Conservation (phyloP, 805 yeast species). For the Cyberlindnera samutprakarnensis region DNA sequence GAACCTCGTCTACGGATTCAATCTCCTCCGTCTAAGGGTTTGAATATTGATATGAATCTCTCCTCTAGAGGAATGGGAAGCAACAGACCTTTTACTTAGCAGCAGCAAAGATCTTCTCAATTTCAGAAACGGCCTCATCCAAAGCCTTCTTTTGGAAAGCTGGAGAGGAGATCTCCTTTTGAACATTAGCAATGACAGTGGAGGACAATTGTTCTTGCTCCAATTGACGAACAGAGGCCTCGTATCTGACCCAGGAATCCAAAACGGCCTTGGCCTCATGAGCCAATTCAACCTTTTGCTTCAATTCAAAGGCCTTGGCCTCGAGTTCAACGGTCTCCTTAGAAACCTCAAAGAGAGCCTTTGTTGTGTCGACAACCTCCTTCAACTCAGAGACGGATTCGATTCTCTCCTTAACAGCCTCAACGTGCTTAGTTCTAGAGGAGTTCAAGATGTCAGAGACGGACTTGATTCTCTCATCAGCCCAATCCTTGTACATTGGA, state of each 20-base stretch:
- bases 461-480: slow-evolving; percentile 75
- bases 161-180: slow-evolving; percentile 74
- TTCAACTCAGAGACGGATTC: slow-evolving; percentile 79
- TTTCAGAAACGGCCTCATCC: slow-evolving; percentile 84
- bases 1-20: no score
- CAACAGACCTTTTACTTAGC: slow-evolving; percentile 15
- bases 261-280: slow-evolving; percentile 88
- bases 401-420: slow-evolving; percentile 90
- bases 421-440: slow-evolving; percentile 84
- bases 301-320: slow-evolving; percentile 87
- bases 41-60: slow-evolving; percentile 1
- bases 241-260: slow-evolving; percentile 99
- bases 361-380: slow-evolving; percentile 88
- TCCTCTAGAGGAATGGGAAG: no score
- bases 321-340: slow-evolving; percentile 96
- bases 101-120: slow-evolving; percentile 72
- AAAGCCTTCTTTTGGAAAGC: slow-evolving; percentile 92
- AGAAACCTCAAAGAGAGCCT: slow-evolving; percentile 86
- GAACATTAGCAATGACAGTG: slow-evolving; percentile 81
- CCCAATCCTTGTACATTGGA: slow-evolving; percentile 93
- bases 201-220: slow-evolving; percentile 91
- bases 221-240: slow-evolving; percentile 89
- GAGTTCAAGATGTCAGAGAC: slow-evolving; percentile 76
- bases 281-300: slow-evolving; percentile 85
- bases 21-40: no score